phyloP scores from a whole-genome alignment of 176 grass and related monocot genomes.

The Elaeis guineensis region DNA sequence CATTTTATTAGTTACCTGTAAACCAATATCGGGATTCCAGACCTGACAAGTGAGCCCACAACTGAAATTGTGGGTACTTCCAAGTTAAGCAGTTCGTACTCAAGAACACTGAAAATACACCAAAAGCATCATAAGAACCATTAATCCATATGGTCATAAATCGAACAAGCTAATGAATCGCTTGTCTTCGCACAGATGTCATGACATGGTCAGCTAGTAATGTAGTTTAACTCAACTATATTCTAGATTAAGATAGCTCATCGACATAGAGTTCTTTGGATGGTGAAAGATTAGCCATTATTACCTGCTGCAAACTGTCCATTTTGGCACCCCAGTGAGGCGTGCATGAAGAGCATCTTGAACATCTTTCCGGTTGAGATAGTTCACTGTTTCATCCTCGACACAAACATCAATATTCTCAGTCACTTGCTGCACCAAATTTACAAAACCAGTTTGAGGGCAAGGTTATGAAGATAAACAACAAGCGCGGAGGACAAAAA shows the following conservation, averaged over 20 bases:
- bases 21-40: constrained; percentile 65
- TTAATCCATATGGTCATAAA: too few relatives aligned
- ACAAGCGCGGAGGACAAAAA: too few relatives aligned
- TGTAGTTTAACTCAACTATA: too few relatives aligned
- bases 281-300: not conserved
- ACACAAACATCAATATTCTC: constrained; percentile 82
- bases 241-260: too few relatives aligned
- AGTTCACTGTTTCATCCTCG: constrained; percentile 90
- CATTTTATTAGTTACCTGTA: constrained; percentile 53
- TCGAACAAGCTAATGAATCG: too few relatives aligned
- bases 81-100: constrained; percentile 87
- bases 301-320: constrained; percentile 94
- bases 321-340: constrained; percentile 60
- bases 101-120: constrained; percentile 47
- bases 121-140: too few relatives aligned
- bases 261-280: too few relatives aligned
- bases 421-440: constrained; percentile 34
- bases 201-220: too few relatives aligned
- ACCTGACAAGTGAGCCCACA: constrained; percentile 63
- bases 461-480: too few relatives aligned
- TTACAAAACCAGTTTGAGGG: too few relatives aligned
- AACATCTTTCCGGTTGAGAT: constrained; percentile 83
- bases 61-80: constrained; percentile 73
- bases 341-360: constrained; percentile 60
- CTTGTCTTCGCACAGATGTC: too few relatives aligned